Base-by-base conservation (phyloP, 257 asterid genomes). In the Penstemon newberryi region DNA sequence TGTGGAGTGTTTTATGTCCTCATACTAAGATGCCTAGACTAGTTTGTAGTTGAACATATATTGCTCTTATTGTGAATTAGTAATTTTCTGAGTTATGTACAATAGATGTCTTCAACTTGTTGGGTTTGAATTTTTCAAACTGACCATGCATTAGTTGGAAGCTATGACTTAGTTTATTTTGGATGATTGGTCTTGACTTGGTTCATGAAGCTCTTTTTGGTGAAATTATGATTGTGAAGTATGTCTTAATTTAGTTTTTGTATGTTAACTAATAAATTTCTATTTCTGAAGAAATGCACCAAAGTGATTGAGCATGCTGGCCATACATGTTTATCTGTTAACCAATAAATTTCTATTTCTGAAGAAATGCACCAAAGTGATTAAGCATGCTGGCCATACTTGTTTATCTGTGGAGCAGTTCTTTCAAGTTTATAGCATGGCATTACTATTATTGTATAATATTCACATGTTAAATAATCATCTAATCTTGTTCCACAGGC, bases 401-500 rank as follows among this genome's bases (percentile, higher is more conserved):
- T 40, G 10, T 43, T 44, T 36, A 33, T 44, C 13, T 6, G 54
- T 10, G 40, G 52, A 33, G 56, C 36, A 36, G 44, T 65, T 44
- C 54, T 8, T 65, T n/a, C 33, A 40, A 9, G 18, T 56, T 11
- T 58, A 36, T 55, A 52, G 15, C 9, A 5, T 47, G 58, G 7
- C 41, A 68, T 66, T 25, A 61, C 43, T 59, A 40, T 41, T 15
- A 56, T 70, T 37, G 44, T 62, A 0, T 12, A 15, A 36, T 49
- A 5, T 43, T 7, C 56, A 50, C 40, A 39, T 59, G 40, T 45
- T 60, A 44, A 39, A 18, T 71, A 40, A 75, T 73, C 60, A 18
- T 69, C 53, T 79, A 43, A 43, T 63, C 67, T 58, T 67, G 74
- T 38, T 79, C 68, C 4, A 60, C 82, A 90, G 97, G 78, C 85